phyloP scores from a whole-genome alignment of 768 basidiomycete species.

The Rhizopogon vesiculosus region DNA sequence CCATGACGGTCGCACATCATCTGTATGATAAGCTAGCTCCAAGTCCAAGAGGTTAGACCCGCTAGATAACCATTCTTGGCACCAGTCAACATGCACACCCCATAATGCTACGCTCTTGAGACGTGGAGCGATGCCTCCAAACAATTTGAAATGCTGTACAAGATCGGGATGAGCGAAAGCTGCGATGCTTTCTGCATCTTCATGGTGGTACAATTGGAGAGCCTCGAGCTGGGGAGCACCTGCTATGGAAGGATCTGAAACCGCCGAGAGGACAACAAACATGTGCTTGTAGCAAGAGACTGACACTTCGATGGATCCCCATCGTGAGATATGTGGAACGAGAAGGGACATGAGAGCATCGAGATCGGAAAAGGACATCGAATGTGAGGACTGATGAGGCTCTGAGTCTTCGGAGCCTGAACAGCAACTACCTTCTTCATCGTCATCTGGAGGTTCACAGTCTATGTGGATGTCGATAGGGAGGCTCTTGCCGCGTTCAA shows the following conservation, averaged over 20 bases:
- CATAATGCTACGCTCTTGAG: constrained; percentile 48
- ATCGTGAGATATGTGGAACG: constrained; percentile 48
- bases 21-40: constrained; percentile 57
- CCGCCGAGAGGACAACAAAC: constrained; percentile 34
- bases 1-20: constrained; percentile 61
- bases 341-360: constrained; percentile 31
- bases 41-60: constrained; percentile 38
- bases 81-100: constrained; percentile 73
- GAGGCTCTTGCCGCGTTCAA: constrained; percentile 50
- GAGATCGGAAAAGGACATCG: constrained; percentile 18
- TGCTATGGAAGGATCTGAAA: constrained; percentile 33
- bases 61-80: constrained; percentile 28
- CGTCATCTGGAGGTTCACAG: constrained; percentile 29
- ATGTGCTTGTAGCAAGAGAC: constrained; percentile 46
- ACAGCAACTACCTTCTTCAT: constrained; percentile 17
- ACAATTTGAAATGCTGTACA: constrained; percentile 39
- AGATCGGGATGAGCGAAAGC: constrained; percentile 18
- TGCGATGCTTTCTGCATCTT: constrained; percentile 34
- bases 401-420: constrained; percentile 21
- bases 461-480: constrained; percentile 53
- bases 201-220: constrained; percentile 53
- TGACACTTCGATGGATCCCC: constrained; percentile 46
- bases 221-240: constrained; percentile 50
- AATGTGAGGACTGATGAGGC: constrained; percentile 13
- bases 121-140: constrained; percentile 49